Evolutionary conservation across 179 eudicot species (phyloP).

Genomic region (Vitellaria paradoxa): DNA sequence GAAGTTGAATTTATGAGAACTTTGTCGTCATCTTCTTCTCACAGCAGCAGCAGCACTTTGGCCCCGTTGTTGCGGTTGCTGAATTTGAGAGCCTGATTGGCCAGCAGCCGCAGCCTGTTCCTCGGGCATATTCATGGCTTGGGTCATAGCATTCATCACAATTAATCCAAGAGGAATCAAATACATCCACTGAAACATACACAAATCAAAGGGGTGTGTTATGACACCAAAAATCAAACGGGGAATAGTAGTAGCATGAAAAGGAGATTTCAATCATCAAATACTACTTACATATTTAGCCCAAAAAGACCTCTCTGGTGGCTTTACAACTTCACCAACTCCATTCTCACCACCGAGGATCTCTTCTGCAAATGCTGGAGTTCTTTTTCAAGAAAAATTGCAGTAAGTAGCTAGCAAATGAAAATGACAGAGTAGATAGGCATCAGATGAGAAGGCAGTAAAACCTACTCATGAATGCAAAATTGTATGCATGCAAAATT

Average conservation of each 20-base stretch:
- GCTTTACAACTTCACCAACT: conserved; percentile 56
- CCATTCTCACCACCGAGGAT: conserved; percentile 43
- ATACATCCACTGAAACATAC: conserved; percentile 88
- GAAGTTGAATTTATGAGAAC: too few species aligned
- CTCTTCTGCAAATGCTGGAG: conserved; percentile 81
- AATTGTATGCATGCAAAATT: neutral
- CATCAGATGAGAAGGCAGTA: neutral
- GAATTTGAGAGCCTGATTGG: neutral
- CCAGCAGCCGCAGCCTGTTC: conserved; percentile 46
- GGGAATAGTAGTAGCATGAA: neutral
- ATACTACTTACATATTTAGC: conserved; percentile 82
- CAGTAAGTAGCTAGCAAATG: neutral
- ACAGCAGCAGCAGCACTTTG: neutral
- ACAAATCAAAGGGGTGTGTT: conserved; percentile 4
- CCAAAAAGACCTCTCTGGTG: conserved; percentile 89
- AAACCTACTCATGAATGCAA: neutral
- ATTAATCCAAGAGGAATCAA: conserved; percentile 87
- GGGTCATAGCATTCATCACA: conserved; percentile 89
- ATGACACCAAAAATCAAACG: neutral
- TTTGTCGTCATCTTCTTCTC: neutral
- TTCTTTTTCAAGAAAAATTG: conserved; percentile 38
- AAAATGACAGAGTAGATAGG: neutral
- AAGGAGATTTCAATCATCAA: neutral
- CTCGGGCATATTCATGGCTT: conserved; percentile 94
- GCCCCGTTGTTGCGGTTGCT: neutral